Base-by-base conservation (phyloP, 371 early-diverging fungal species). In the Saksenaea vasiformis region DNA sequence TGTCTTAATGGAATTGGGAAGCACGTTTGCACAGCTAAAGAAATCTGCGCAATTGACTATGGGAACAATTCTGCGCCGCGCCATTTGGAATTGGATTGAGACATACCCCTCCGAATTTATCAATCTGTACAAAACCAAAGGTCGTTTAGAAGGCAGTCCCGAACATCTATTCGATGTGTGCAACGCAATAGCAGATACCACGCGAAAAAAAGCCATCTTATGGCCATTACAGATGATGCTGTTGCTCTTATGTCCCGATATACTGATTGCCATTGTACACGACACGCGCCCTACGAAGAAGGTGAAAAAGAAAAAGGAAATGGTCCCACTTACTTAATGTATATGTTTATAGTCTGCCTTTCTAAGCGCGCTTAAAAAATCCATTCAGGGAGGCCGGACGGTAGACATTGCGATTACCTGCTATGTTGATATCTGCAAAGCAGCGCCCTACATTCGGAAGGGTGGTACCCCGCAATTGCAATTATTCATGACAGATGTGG, bases 11-110 rank as follows among this genome's bases (percentile, higher is more conserved):
- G 90, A 54, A 47, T 0, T 60, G 57, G 64, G 56, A 56, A 8
- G n/a, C 35, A 15, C 36, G 1, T 61, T 54, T 47, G 70, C 84
- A 54, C 82, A 85, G 37, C 79, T 93, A 36, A 82, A 86, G 53
- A 85, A 86, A 27, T 64, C 86, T 0, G 83, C 89, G 0, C 91
- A 90, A 62, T 76, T 83, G 9, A 69, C 79, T 9, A 76, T 88
- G 64, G 88, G 90, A 1, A 77, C 85, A 3, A 82, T 86, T 26
- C 73, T 91, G 15, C 83, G 90, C 58, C 83, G 85, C 17, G 85
- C 89, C 5, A 92, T 94, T 59, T 94, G 92, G 93, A 90, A 90
- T 66, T 94, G 92, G 92, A 92, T 94, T 41, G 91, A 91, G 63
- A 80, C 84, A 1, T 90, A 87, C 61, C 90, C 91, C 0, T 68